Percentiles rank a stretch among this genome's conserved stretches.
Evolutionary conservation across 1,284 basidiomycete genomes (phyloP).

Genomic region (Ceratobasidium sp.): DNA sequence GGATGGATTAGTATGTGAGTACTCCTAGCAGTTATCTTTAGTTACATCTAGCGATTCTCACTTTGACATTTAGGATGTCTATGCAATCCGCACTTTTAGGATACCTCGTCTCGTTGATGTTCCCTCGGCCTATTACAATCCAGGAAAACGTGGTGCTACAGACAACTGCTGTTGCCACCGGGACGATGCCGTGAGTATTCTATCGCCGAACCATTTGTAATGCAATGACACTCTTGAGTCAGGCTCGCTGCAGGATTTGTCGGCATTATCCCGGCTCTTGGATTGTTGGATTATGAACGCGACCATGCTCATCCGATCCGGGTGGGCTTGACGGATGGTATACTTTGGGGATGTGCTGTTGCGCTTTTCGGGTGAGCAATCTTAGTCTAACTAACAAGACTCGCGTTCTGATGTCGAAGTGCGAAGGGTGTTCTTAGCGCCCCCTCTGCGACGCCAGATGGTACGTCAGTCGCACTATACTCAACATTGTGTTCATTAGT

Average conservation of each 20-base stretch:
- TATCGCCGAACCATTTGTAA: neutral
- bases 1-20: constrained; percentile 80
- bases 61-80: constrained; percentile 83
- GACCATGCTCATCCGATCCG: constrained; percentile 85
- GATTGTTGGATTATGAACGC: constrained; percentile 76
- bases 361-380: constrained; percentile 89
- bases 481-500: neutral
- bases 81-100: constrained; percentile 93
- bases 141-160: constrained; percentile 95
- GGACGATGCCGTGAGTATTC: constrained; percentile 64
- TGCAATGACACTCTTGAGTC: constrained; percentile 69
- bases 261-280: constrained; percentile 92
- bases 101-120: constrained; percentile 84
- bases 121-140: constrained; percentile 79
- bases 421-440: constrained; percentile 89
- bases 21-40: neutral
- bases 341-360: constrained; percentile 87
- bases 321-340: constrained; percentile 76
- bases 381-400: neutral
- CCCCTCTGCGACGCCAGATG: constrained; percentile 93
- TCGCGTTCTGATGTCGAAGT: neutral
- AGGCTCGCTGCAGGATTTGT: constrained; percentile 91
- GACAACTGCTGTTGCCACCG: constrained; percentile 94
- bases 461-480: constrained; percentile 61
- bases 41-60: constrained; percentile 7